Evolutionary conservation across 306 rosid species (phyloP).

Genomic region (Ormosia semicastrata): DNA sequence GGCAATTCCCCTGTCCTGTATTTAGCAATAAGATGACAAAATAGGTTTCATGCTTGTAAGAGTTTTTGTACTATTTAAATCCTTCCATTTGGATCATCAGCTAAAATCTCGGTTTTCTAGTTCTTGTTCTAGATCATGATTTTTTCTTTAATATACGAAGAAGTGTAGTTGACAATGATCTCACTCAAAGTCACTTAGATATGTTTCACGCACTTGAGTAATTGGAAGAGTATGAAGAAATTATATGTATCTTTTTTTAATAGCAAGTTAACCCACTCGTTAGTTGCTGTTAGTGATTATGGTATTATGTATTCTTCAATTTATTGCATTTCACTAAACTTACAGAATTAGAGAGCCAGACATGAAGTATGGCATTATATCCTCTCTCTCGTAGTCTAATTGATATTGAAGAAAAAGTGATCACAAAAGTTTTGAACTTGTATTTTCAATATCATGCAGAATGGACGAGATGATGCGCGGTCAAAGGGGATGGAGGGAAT

Average conservation of each 20-base stretch:
- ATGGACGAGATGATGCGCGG: conserved; percentile 99
- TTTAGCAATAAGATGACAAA: neutral
- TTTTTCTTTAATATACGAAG: neutral
- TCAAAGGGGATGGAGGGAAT: conserved; percentile 99
- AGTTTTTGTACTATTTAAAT: conserved; percentile 5
- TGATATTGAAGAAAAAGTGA: conserved; percentile 8
- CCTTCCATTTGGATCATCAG: conserved; percentile 22
- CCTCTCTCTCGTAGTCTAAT: neutral
- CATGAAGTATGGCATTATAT: neutral
- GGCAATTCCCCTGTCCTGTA: conserved; percentile 22
- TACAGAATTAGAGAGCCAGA: neutral
- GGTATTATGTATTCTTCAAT: neutral
- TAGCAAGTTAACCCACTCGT: neutral
- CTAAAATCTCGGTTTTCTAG: conserved; percentile 17
- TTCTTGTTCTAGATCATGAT: neutral
- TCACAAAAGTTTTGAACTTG: neutral
- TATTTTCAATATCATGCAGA: conserved; percentile 47
- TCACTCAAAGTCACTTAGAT: neutral
- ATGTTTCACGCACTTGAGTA: neutral
- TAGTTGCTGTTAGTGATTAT: conserved; percentile 5
- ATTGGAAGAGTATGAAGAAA: conserved; percentile 4
- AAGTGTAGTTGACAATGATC: neutral
- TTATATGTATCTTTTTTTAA: neutral
- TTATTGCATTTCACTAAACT: neutral
- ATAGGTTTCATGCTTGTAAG: neutral